Evolutionary conservation across 2,329 filamentous ascomycete genomes (phyloP).

Genomic region (Pseudogymnoascus destructans): DNA sequence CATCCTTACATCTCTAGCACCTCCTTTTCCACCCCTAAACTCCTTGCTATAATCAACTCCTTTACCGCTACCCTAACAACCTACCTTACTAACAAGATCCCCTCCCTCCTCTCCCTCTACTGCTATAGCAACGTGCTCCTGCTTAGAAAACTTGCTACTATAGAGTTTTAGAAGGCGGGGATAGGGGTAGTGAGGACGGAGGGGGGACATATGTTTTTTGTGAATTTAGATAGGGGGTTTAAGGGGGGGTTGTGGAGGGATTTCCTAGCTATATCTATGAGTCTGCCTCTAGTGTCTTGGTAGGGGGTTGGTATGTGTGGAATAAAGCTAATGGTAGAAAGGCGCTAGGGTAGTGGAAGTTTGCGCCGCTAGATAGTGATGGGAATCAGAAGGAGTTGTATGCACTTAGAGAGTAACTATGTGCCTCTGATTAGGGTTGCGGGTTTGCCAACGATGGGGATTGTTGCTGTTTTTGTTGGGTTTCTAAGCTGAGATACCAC

Average conservation of each 20-base stretch:
- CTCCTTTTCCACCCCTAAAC: conserved; percentile 12
- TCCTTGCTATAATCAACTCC: conserved; percentile 4
- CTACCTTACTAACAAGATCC: not conserved
- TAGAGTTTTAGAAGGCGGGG: conserved; percentile 12
- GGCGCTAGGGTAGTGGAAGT: conserved; percentile 13
- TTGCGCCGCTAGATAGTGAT: conserved; percentile 15
- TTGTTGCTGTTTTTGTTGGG: not conserved
- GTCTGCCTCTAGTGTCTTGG: not conserved
- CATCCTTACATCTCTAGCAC: no score
- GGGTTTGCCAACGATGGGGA: no score
- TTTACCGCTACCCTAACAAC: not conserved
- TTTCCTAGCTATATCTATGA: conserved; percentile 12
- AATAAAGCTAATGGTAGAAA: not conserved
- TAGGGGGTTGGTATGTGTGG: not conserved
- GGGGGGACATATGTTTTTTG: conserved; percentile 15
- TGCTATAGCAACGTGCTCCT: conserved; percentile 11
- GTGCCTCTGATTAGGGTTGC: not conserved
- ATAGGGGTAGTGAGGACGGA: conserved; percentile 11
- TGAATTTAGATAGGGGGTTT: conserved; percentile 16
- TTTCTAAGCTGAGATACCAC: not conserved
- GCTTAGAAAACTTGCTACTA: conserved; percentile 3
- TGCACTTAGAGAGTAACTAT: not conserved
- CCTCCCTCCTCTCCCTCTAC: conserved; percentile 6
- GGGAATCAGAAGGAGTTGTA: conserved; percentile 12
- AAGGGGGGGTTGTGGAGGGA: conserved; percentile 14